Conservation (phyloP, 176 grass and related monocot species). For the Rhynchospora breviuscula region DNA sequence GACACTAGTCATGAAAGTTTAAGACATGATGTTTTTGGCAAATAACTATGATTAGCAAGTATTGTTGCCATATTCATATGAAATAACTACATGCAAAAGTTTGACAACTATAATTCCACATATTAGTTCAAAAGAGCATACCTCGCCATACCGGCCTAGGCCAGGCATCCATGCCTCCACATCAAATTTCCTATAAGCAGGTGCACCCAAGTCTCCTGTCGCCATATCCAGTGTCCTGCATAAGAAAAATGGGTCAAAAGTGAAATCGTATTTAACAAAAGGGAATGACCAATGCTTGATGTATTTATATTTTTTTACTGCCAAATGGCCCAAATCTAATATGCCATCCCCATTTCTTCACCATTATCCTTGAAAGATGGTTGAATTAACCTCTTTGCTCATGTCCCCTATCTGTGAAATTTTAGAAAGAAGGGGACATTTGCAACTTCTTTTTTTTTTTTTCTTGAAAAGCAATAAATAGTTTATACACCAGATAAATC, state of each 20-base stretch:
- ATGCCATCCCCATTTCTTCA: neutral
- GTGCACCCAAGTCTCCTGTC: conserved; percentile 71
- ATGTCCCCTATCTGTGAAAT: neutral
- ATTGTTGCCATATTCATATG: neutral
- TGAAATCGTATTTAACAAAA: neutral
- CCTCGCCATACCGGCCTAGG: conserved; percentile 84
- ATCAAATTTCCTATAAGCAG: conserved; percentile 85
- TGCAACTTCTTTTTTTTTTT: neutral
- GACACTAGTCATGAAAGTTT: neutral
- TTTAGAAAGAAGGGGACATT: neutral
- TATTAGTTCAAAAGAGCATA: conserved; percentile 32
- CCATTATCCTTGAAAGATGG: neutral
- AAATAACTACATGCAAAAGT: neutral
- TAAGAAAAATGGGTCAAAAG: neutral
- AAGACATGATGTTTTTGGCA: neutral
- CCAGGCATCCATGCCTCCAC: conserved; percentile 98
- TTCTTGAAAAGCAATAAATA: neutral
- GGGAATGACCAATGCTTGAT: neutral
- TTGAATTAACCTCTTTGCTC: neutral
- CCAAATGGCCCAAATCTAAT: neutral
- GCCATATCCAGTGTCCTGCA: conserved; percentile 88
- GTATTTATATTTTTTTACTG: neutral
- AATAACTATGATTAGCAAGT: neutral
- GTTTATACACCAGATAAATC: neutral
- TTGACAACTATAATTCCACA: neutral